Base-by-base conservation (phyloP, 169 alveolate genomes). In the Plasmodium coatneyi region DNA sequence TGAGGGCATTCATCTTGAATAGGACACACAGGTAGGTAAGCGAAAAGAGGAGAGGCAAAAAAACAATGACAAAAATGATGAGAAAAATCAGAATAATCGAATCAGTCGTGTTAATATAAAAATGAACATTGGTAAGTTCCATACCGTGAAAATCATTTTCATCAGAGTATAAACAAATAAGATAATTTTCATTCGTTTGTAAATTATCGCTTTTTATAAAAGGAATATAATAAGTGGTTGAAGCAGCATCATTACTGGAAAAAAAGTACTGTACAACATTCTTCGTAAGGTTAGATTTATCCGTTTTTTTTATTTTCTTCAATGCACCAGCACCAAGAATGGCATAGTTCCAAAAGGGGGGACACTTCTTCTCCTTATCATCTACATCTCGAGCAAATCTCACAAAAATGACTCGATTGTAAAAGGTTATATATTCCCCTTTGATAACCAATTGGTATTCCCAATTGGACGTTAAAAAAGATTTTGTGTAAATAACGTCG, bases 91-190 rank as follows among this genome's bases (percentile, higher is more conserved):
- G 25, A 79, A 89, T 80, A 4, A 89, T 70, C 19, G 94, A 89
- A 89, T 89, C 94, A 4, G 94, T 79, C 5, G 90, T 60, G 70
- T 89, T 89, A 34, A 80, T 79, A 80, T 78, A 89, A 60, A 89
- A 89, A 36, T 89, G 94, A 36, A 32, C 83, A 89, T 80, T 89
- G 14, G 49, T 66, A 43, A 89, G 39, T 56, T 78, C 79, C 83
- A 89, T 89, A 4, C 94, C 94, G 28, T 89, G 91, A 70, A 89
- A 89, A 80, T 89, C 94, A 66, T 89, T 89, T 89, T 89, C 94
- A 60, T 89, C 94, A 5, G 94, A 89, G 81, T 89, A 89, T 78
- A 89, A 60, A 79, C 94, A 89, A 43, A 89, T 78, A 1, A 71
- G 34, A 34, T 89, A 89, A 36, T 32, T 89, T 28, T 89, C 87